Evolutionary conservation across 208 protist genomes (phyloP).

Genomic region (Trypanosoma avium): DNA sequence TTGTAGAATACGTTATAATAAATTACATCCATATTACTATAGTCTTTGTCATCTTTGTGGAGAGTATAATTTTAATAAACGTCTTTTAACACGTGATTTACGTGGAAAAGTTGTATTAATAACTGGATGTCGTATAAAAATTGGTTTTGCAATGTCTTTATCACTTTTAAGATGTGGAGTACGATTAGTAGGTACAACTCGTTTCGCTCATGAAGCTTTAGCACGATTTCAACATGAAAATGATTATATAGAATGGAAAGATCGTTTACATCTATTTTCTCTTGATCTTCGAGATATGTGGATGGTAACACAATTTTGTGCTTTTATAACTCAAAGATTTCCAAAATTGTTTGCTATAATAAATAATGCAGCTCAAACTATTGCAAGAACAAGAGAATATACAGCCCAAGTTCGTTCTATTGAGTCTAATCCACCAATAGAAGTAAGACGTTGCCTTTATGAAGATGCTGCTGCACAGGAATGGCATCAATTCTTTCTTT

Average conservation of each 20-base stretch:
- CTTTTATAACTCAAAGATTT: slow-evolving; percentile 67
- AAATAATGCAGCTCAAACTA: slow-evolving; percentile 98
- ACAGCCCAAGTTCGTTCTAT: slow-evolving; percentile 82
- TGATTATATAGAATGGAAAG: slow-evolving; percentile 89
- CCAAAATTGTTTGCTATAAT: slow-evolving; percentile 92
- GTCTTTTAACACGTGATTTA: slow-evolving; percentile 89
- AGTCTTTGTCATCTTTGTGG: slow-evolving; percentile 95
- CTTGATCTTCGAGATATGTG: slow-evolving; percentile 95
- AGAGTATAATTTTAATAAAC: slow-evolving; percentile 95
- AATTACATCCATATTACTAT: slow-evolving; percentile 97
- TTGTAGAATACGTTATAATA: slow-evolving; percentile 83
- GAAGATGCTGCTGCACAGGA: slow-evolving; percentile 39
- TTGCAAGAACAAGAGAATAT: slow-evolving; percentile 92
- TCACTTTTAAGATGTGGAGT: slow-evolving; percentile 85
- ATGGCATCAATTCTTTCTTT: slow-evolving; percentile 83
- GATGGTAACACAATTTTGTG: slow-evolving; percentile 92
- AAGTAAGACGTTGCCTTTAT: slow-evolving; percentile 52
- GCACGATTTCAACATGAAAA: slow-evolving; percentile 79
- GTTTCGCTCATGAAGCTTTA: slow-evolving; percentile 90
- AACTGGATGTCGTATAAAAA: slow-evolving; percentile 93
- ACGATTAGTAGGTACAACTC: slow-evolving; percentile 84
- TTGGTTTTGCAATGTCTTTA: slow-evolving; percentile 93
- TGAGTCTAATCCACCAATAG: slow-evolving; percentile 50
- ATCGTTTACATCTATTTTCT: slow-evolving; percentile 93
- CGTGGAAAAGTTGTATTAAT: slow-evolving; percentile 91